Conservation (phyloP, 2,329 filamentous ascomycete species). For the Sclerotinia trifoliorum region DNA sequence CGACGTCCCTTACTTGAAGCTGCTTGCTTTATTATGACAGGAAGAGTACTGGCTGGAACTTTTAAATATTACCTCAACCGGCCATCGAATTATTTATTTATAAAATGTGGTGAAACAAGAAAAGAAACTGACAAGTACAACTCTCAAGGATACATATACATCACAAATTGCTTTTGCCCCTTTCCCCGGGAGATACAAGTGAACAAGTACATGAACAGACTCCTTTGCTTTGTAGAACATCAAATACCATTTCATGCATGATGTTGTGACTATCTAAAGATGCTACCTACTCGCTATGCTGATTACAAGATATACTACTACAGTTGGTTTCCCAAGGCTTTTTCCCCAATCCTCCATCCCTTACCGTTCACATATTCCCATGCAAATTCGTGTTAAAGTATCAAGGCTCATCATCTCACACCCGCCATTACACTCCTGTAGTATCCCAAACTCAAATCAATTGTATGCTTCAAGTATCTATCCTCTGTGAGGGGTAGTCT, state of each 20-base stretch:
- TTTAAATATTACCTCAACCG: background rate
- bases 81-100: background rate
- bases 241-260: slow-evolving; percentile 22
- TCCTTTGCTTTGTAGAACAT: slow-evolving; percentile 17
- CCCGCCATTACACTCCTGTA: slow-evolving; percentile 46
- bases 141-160: background rate
- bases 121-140: background rate
- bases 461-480: slow-evolving; percentile 66
- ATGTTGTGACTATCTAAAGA: slow-evolving; percentile 20
- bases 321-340: slow-evolving; percentile 25
- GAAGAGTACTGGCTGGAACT: background rate
- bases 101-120: background rate
- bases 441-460: slow-evolving; percentile 66
- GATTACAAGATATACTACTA: slow-evolving; percentile 29
- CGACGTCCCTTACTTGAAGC: slow-evolving; percentile 10
- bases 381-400: slow-evolving; percentile 7
- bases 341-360: slow-evolving; percentile 31
- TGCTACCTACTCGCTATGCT: slow-evolving; percentile 30
- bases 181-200: background rate
- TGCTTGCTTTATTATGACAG: background rate
- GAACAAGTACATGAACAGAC: background rate
- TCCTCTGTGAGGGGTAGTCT: slow-evolving; percentile 70
- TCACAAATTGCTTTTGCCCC: background rate
- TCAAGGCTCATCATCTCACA: slow-evolving; percentile 27
- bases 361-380: slow-evolving; percentile 21